Conservation (phyloP, 169 alveolate genomes). For the Besnoitia besnoiti region DNA sequence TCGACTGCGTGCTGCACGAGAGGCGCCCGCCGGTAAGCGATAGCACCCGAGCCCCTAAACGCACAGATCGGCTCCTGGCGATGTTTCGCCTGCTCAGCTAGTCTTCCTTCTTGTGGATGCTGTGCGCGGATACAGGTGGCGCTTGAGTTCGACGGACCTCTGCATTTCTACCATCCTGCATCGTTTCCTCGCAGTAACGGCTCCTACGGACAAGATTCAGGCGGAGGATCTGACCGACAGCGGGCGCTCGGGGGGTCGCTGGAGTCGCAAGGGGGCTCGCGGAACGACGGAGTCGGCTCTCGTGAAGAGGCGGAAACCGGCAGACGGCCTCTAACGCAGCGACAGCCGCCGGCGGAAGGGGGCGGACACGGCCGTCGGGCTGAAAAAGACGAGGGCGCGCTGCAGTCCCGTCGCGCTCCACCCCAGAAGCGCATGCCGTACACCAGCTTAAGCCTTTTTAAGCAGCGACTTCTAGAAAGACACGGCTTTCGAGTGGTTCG, state of each 20-base stretch:
- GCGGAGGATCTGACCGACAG: too few relatives aligned
- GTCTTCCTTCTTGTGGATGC: too few relatives aligned
- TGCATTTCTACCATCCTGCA: slow-evolving; percentile 22
- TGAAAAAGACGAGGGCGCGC: too few relatives aligned
- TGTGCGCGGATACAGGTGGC: slow-evolving; percentile 9
- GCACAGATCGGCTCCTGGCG: too few relatives aligned
- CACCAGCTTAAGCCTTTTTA: neutral
- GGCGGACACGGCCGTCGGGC: neutral
- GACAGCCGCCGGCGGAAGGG: neutral
- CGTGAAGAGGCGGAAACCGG: too few relatives aligned
- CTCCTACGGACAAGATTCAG: neutral
- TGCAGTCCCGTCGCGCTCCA: too few relatives aligned
- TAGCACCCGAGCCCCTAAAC: too few relatives aligned
- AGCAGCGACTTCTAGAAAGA: slow-evolving; percentile 21
- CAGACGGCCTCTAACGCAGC: neutral
- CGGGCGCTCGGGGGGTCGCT: too few relatives aligned
- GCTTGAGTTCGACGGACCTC: slow-evolving; percentile 16
- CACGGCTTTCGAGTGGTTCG: slow-evolving; percentile 34
- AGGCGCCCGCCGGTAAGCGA: slow-evolving; percentile 4
- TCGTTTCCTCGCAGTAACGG: neutral
- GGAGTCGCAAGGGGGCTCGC: too few relatives aligned
- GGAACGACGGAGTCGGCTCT: too few relatives aligned
- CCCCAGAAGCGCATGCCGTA: too few relatives aligned
- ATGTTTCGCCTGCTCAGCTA: too few relatives aligned
- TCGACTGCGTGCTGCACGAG: slow-evolving; percentile 6